Percentiles rank a stretch among this genome's conserved stretches.
Evolutionary conservation across 148 eudicot species (phyloP).

Genomic region (Bassia scoparia): DNA sequence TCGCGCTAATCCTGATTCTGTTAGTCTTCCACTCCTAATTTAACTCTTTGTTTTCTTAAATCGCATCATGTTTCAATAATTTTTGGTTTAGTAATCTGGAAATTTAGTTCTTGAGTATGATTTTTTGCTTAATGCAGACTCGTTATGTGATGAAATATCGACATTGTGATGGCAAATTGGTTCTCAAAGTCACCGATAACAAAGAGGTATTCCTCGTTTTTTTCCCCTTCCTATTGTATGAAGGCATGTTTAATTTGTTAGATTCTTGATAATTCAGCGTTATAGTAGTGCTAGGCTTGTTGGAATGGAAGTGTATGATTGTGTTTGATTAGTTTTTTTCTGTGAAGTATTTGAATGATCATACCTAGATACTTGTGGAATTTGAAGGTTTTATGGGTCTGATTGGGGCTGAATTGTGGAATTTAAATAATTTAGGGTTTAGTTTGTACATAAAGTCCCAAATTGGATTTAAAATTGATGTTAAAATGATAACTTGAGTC

Average conservation of each 20-base stretch:
- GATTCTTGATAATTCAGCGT: background rate
- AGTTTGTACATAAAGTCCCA: background rate
- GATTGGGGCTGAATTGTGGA: background rate
- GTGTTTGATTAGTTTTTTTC: background rate
- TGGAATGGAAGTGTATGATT: background rate
- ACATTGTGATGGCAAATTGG: constrained; percentile 87
- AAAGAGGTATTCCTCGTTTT: constrained; percentile 45
- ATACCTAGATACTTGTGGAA: background rate
- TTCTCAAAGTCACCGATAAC: constrained; percentile 90
- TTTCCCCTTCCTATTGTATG: background rate
- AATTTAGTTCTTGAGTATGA: background rate
- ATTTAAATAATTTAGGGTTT: background rate
- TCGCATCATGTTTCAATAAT: background rate
- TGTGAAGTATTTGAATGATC: background rate
- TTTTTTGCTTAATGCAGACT: constrained; percentile 37
- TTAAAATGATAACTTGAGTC: too few species aligned
- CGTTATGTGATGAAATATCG: constrained; percentile 85
- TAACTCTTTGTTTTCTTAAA: background rate
- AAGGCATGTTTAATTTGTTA: background rate
- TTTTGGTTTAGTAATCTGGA: background rate
- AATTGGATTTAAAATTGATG: background rate
- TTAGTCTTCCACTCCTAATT: constrained; percentile 14
- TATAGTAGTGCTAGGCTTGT: background rate
- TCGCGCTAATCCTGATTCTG: constrained; percentile 65
- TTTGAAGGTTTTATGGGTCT: background rate